A percentile compares a stretch with the other conserved stretches of the same genome.
These are phyloP conservation scores for Murraya koenigii DNA, from an alignment of 345 rosid species.

Conservation along the genomic window DNA sequence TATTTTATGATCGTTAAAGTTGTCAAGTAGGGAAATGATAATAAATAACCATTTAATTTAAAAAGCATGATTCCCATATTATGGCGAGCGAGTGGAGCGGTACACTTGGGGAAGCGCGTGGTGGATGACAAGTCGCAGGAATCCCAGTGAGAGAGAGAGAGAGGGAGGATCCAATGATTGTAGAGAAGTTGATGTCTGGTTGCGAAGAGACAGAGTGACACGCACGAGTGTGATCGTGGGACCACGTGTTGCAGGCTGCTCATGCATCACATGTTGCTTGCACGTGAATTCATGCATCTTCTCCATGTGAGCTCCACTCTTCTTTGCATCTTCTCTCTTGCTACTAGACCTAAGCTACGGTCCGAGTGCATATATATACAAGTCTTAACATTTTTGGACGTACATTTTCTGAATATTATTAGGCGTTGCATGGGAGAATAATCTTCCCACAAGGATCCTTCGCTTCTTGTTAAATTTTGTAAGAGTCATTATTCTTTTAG, in stretches of 20 bases:
- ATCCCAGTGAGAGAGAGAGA: neutral
- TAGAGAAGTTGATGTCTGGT: constrained; percentile 31
- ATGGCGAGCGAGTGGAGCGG: neutral
- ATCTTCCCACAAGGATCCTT: no score
- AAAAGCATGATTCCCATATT: no score
- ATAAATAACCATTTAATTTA: no score
- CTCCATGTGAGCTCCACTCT: constrained; percentile 31
- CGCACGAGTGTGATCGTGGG: constrained; percentile 32
- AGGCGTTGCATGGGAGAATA: no score
- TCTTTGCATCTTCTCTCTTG: neutral
- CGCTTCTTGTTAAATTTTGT: no score
- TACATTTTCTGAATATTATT: no score
- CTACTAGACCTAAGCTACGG: no score
- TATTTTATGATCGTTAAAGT: no score
- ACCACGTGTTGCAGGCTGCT: constrained; percentile 25
- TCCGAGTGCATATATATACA: no score
- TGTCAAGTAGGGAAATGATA: no score
- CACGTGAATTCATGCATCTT: constrained; percentile 28
- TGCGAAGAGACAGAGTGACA: constrained; percentile 32
- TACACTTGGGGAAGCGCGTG: neutral
- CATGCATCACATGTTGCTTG: constrained; percentile 6
- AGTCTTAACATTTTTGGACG: no score
- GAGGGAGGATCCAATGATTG: constrained; percentile 41
- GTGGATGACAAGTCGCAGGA: neutral
- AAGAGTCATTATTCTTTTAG: no score